phyloP scores from a whole-genome alignment of 352 stramenopile genomes.

The Pythium phragmiticola region DNA sequence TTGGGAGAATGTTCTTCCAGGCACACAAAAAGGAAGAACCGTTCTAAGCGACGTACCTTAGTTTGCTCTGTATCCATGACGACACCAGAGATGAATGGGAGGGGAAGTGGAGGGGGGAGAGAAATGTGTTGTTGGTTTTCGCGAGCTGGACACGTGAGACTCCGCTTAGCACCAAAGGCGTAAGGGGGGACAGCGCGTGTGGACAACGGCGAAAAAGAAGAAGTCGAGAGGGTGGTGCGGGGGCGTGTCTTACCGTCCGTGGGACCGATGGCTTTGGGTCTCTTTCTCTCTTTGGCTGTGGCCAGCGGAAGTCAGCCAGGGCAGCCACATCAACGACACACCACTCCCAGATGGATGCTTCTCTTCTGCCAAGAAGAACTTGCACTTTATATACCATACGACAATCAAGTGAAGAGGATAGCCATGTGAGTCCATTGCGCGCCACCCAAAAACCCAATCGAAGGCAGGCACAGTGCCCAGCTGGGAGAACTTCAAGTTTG shows the following conservation, averaged over 20 bases:
- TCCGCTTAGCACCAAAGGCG: slow-evolving; percentile 9
- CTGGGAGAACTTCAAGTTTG: slow-evolving; percentile 28
- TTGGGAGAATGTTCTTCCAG: slow-evolving; percentile 2
- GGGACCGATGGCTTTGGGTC: neutral
- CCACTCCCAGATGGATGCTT: slow-evolving; percentile 34
- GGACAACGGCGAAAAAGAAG: slow-evolving; percentile 34
- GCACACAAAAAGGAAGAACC: neutral
- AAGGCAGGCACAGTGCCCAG: neutral
- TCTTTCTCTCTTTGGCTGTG: slow-evolving; percentile 11
- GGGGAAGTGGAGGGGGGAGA: slow-evolving; percentile 1
- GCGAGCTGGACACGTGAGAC: slow-evolving; percentile 10
- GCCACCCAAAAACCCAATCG: slow-evolving; percentile 27
- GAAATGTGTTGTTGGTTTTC: slow-evolving; percentile 9
- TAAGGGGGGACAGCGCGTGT: slow-evolving; percentile 9
- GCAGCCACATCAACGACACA: slow-evolving; percentile 33
- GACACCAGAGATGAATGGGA: neutral
- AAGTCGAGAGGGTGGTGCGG: slow-evolving; percentile 17
- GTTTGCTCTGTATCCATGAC: slow-evolving; percentile 36
- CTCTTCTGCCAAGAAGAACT: slow-evolving; percentile 18
- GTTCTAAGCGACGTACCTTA: slow-evolving; percentile 20
- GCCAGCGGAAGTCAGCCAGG: slow-evolving; percentile 14
- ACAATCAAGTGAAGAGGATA: slow-evolving; percentile 2
- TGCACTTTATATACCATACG: slow-evolving; percentile 27
- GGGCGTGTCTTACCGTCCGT: neutral
- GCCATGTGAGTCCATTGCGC: slow-evolving; percentile 14